phyloP scores from a whole-genome alignment of 257 asterid species.

The Coffea eugenioides region DNA sequence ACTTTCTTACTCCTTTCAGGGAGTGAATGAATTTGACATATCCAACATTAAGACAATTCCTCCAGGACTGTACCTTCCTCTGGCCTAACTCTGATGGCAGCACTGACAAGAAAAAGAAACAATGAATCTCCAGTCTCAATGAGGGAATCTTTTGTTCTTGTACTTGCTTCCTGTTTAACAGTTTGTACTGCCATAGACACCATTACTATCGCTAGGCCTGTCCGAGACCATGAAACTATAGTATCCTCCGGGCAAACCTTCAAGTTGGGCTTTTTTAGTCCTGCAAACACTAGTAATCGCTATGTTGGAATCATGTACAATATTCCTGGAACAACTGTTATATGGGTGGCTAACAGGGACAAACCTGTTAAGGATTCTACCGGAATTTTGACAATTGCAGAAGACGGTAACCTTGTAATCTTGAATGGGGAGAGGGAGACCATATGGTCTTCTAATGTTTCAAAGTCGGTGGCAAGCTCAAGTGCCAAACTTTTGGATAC shows the following conservation, averaged over 20 bases:
- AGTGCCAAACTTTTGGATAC: conserved; percentile 37
- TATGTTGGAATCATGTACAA: conserved; percentile 28
- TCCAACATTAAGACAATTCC: too few species aligned
- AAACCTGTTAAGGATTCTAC: conserved; percentile 33
- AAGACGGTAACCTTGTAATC: conserved; percentile 40
- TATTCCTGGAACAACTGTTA: conserved; percentile 12
- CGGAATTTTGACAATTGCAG: conserved; percentile 30
- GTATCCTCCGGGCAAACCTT: conserved; percentile 16
- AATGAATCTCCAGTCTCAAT: too few species aligned
- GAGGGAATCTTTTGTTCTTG: background rate
- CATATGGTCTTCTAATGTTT: conserved; percentile 42
- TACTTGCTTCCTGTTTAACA: background rate
- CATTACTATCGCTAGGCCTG: background rate
- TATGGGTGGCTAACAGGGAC: conserved; percentile 62
- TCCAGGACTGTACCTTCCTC: too few species aligned
- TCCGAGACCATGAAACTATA: conserved; percentile 22
- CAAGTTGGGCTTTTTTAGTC: conserved; percentile 31
- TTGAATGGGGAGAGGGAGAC: conserved; percentile 16
- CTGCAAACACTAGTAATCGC: conserved; percentile 11
- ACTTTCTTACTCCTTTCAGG: too few species aligned
- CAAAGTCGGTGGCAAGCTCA: conserved; percentile 10
- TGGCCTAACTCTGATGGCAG: too few species aligned
- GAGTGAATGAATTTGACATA: too few species aligned
- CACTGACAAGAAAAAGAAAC: too few species aligned
- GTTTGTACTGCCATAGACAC: background rate